Percentiles rank a stretch among this genome's conserved stretches.
Evolutionary conservation across 228 moss, liverwort and hornwort genomes (phyloP).

Genomic region (Sphagnum magellanicum): DNA sequence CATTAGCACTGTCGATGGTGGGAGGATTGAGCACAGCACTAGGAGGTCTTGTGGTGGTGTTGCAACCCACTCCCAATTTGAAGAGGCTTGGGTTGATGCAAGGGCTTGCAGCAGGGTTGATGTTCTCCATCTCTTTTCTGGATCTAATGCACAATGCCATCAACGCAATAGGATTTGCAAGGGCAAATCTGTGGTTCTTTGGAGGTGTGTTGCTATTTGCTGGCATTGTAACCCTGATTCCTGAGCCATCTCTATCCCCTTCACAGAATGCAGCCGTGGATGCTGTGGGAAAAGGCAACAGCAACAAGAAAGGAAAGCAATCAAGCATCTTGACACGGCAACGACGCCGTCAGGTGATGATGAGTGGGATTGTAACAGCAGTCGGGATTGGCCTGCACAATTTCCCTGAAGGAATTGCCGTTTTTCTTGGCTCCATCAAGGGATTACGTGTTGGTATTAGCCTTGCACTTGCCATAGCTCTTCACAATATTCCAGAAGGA

Average conservation of each 20-base stretch:
- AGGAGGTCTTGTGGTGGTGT: slow-evolving; percentile 84
- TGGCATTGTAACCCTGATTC: slow-evolving; percentile 74
- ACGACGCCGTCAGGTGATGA: slow-evolving; percentile 83
- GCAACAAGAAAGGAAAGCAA: slow-evolving; percentile 27
- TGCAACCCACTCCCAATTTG: slow-evolving; percentile 83
- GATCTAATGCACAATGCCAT: slow-evolving; percentile 99
- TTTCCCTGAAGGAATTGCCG: slow-evolving; percentile 97
- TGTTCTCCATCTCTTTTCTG: slow-evolving; percentile 90
- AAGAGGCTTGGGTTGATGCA: slow-evolving; percentile 78
- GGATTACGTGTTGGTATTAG: slow-evolving; percentile 90
- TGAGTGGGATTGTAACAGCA: slow-evolving; percentile 96
- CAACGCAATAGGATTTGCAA: slow-evolving; percentile 86
- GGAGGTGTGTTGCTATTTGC: slow-evolving; percentile 91
- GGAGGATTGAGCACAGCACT: slow-evolving; percentile 92
- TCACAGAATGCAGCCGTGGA: slow-evolving; percentile 58
- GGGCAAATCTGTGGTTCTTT: slow-evolving; percentile 94
- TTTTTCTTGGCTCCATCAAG: slow-evolving; percentile 96
- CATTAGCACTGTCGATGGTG: slow-evolving; percentile 73
- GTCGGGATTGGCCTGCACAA: slow-evolving; percentile 94
- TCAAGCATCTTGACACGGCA: slow-evolving; percentile 45
- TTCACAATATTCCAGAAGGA: slow-evolving; percentile 97
- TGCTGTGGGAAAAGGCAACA: slow-evolving; percentile 16
- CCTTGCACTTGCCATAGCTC: slow-evolving; percentile 84
- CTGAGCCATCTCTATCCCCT: slow-evolving; percentile 66
- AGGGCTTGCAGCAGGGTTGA: slow-evolving; percentile 90